These are phyloP conservation scores for Leccinellum albellum DNA, from an alignment of 768 basidiomycete genomes.

Conservation along the genomic window DNA sequence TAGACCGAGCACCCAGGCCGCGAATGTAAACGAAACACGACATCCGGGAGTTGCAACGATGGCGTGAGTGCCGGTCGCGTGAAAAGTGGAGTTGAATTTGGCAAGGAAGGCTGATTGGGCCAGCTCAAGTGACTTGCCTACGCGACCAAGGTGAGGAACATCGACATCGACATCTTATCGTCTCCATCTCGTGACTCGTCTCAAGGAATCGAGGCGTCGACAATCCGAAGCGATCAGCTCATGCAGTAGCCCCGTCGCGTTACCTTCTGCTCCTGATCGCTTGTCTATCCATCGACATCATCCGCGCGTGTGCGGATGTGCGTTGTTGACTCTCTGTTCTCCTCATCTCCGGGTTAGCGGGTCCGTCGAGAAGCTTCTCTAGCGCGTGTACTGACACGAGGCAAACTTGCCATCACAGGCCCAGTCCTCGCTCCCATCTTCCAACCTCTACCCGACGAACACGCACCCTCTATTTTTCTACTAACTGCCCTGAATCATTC, in stretches of 20 bases:
- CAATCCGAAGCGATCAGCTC: conserved; percentile 8
- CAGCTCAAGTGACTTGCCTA: not conserved
- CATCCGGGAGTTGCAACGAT: no score
- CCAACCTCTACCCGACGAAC: conserved; percentile 16
- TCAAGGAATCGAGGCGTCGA: conserved; percentile 8
- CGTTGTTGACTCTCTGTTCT: conserved; percentile 2
- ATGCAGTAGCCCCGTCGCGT: conserved; percentile 5
- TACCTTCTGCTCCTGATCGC: conserved; percentile 2
- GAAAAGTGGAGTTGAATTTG: conserved; percentile 8
- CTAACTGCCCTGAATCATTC: conserved; percentile 9
- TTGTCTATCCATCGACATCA: conserved; percentile 8
- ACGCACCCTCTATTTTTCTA: conserved; percentile 6
- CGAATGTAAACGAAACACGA: not conserved
- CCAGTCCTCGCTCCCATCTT: conserved; percentile 20
- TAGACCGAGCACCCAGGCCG: not conserved
- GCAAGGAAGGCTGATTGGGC: not conserved
- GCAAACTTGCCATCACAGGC: conserved; percentile 42
- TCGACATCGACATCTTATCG: not conserved
- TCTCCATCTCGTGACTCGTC: conserved; percentile 14
- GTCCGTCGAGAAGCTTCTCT: conserved; percentile 23
- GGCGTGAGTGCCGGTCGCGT: conserved; percentile 4
- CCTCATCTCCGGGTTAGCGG: not conserved
- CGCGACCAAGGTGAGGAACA: not conserved
- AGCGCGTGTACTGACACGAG: conserved; percentile 57
- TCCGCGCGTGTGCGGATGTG: conserved; percentile 17